Percentiles rank a stretch among this genome's conserved stretches.
Evolutionary conservation across 2,329 filamentous ascomycete genomes (phyloP).

Genomic region (Cordyceps pruinosa): DNA sequence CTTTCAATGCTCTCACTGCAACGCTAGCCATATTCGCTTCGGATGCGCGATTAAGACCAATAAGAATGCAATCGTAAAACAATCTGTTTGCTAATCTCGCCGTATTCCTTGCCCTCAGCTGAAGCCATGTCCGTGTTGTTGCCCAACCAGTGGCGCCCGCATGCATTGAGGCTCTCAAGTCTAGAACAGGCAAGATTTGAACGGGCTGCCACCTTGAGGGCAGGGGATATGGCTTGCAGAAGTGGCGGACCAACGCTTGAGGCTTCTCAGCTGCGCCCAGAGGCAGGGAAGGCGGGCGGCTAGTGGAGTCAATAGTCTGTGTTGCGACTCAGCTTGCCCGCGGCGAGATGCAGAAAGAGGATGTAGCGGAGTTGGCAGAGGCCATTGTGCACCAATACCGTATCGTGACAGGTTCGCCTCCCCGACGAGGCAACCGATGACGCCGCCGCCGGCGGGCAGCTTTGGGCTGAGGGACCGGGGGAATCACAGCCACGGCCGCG

Average conservation of each 20-base stretch:
- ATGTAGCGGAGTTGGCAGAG: neutral
- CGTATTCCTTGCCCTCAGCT: neutral
- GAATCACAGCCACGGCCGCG: no score
- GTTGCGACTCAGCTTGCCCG: neutral
- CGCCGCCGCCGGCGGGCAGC: no score
- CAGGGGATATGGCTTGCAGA: neutral
- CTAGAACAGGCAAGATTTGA: conserved; percentile 5
- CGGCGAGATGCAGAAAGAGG: neutral
- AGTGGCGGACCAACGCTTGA: neutral
- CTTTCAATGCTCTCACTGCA: neutral
- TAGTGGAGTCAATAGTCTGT: conserved; percentile 1
- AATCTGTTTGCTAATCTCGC: neutral
- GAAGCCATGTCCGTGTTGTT: conserved; percentile 4
- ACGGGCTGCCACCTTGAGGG: neutral
- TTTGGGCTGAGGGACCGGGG: no score
- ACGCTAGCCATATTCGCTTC: neutral
- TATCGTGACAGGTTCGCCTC: neutral
- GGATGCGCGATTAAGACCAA: neutral
- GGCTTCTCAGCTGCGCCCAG: neutral
- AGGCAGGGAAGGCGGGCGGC: neutral
- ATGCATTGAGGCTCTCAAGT: neutral
- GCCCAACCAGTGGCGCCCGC: neutral
- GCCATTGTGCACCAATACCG: neutral
- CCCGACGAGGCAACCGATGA: neutral
- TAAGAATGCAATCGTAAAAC: neutral